Percentiles rank a stretch among this genome's conserved stretches.
These are phyloP conservation scores for Stevia rebaudiana DNA, from an alignment of 140 eudicot species.

Conservation along the genomic window DNA sequence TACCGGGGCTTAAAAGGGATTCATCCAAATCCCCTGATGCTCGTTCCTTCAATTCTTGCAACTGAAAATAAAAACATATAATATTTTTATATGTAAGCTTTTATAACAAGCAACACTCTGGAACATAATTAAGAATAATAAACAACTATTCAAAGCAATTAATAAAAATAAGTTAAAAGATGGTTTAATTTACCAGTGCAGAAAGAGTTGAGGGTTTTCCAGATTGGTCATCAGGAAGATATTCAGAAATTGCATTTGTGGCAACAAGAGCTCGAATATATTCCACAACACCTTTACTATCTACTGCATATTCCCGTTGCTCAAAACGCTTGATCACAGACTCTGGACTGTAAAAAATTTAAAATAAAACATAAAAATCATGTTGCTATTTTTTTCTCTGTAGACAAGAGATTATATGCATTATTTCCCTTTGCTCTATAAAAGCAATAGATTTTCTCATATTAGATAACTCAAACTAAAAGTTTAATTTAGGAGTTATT, in stretches of 20 bases:
- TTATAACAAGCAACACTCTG: not conserved
- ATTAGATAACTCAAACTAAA: not conserved
- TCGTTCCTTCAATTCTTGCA: constrained; percentile 70
- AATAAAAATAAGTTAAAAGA: not conserved
- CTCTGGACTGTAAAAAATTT: constrained; percentile 49
- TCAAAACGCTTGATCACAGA: constrained; percentile 62
- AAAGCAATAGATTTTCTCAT: not conserved
- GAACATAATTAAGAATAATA: not conserved
- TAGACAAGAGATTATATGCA: not conserved
- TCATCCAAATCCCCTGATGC: constrained; percentile 70
- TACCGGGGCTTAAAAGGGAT: constrained; percentile 54
- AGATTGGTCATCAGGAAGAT: constrained; percentile 66
- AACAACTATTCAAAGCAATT: not conserved
- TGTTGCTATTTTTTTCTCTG: not conserved
- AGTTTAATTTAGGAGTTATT: not conserved
- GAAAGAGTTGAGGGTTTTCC: constrained; percentile 80
- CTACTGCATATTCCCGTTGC: constrained; percentile 60
- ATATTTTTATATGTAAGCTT: not conserved
- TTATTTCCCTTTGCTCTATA: not conserved
- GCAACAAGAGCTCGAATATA: constrained; percentile 71
- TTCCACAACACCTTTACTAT: constrained; percentile 72
- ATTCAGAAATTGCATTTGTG: constrained; percentile 63
- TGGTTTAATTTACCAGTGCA: constrained; percentile 39
- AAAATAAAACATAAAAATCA: not conserved
- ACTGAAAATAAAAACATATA: constrained; percentile 29